Evolutionary conservation across 2,329 filamentous ascomycete genomes (phyloP).

Genomic region (Colletotrichum kahawae): DNA sequence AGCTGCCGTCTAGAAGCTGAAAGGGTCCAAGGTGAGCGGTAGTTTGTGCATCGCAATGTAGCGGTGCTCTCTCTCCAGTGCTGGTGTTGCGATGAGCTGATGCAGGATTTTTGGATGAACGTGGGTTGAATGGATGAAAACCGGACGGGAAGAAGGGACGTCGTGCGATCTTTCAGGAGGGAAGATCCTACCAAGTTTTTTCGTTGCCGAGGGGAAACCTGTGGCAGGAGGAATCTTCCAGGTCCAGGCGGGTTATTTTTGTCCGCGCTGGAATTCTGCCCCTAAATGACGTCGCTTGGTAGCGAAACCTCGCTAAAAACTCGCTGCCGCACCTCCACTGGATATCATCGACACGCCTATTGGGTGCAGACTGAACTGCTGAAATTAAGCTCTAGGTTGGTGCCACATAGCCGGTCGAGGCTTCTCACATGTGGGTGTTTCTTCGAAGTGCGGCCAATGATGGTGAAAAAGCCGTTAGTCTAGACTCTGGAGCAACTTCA

Average conservation of each 20-base stretch:
- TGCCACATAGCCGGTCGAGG: conserved; percentile 11
- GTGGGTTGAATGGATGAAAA: background rate
- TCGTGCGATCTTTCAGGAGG: background rate
- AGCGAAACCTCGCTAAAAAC: background rate
- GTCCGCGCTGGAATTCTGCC: background rate
- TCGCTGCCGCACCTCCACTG: background rate
- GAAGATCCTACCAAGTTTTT: background rate
- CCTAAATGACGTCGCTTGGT: conserved; percentile 13
- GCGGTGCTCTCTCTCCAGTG: background rate
- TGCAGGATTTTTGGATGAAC: background rate
- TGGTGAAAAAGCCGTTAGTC: background rate
- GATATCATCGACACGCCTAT: background rate
- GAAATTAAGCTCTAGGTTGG: conserved; percentile 13
- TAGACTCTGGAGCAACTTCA: background rate
- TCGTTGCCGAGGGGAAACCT: background rate
- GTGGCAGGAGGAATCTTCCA: background rate
- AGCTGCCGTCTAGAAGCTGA: conserved; percentile 7
- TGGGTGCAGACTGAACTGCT: background rate
- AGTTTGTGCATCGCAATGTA: background rate
- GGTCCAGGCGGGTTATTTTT: background rate
- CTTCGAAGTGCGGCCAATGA: background rate
- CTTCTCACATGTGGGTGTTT: background rate
- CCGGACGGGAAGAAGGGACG: background rate
- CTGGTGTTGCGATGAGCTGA: background rate
- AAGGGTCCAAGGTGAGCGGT: background rate